Evolutionary conservation across 257 asterid species (phyloP).

Genomic region (Capsicum chinense): DNA sequence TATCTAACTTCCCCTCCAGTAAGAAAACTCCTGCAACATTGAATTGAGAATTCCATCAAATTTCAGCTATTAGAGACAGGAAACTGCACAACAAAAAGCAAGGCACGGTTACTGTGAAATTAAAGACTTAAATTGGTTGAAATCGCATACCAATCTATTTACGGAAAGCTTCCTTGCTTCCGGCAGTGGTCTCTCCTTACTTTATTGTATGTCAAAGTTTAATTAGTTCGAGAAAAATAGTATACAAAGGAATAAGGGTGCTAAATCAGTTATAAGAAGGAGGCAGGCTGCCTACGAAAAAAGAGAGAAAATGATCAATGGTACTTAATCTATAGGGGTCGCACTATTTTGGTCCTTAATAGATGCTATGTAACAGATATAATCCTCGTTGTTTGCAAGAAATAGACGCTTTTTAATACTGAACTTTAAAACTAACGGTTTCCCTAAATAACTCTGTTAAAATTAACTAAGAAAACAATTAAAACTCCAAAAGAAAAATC

Average conservation of each 20-base stretch:
- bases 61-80: neutral
- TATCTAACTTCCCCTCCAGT: constrained; percentile 32
- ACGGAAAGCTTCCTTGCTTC: neutral
- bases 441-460: neutral
- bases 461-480: neutral
- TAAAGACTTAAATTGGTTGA: neutral
- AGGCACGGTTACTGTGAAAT: neutral
- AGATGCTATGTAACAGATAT: neutral
- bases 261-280: neutral
- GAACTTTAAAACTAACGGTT: neutral
- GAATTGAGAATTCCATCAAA: neutral
- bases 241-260: too few species aligned
- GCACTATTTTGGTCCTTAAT: constrained; percentile 1
- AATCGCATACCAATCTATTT: neutral
- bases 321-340: neutral
- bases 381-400: neutral
- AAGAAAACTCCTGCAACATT: constrained; percentile 24
- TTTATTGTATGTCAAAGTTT: neutral
- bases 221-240: neutral
- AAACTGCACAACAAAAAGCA: neutral
- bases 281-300: neutral
- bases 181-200: neutral
- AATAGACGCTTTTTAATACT: neutral
- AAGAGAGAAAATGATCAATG: neutral
- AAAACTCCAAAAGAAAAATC: neutral